Evolutionary conservation across 1,284 basidiomycete species (phyloP).

Genomic region (Xerocomus nothofagi): DNA sequence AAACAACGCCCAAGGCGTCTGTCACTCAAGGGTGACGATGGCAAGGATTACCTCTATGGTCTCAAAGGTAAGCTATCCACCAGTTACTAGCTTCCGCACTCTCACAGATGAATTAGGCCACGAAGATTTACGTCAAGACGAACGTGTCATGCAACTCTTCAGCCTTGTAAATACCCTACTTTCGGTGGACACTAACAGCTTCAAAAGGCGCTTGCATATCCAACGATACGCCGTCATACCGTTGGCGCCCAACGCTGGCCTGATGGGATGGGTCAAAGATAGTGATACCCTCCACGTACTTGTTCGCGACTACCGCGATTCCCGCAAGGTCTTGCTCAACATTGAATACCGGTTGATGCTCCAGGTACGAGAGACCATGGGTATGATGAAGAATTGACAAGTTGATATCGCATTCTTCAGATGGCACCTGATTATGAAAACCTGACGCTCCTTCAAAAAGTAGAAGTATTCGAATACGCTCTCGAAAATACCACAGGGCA

Average conservation of each 20-base stretch:
- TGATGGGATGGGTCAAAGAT: slow-evolving; percentile 95
- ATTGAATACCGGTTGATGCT: slow-evolving; percentile 99
- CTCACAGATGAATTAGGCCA: slow-evolving; percentile 59
- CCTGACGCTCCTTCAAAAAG: slow-evolving; percentile 93
- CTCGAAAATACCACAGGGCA: slow-evolving; percentile 98
- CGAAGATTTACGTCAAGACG: slow-evolving; percentile 98
- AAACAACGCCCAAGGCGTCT: slow-evolving; percentile 96
- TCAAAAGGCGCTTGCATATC: slow-evolving; percentile 95
- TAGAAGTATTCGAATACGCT: slow-evolving; percentile 99
- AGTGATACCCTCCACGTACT: slow-evolving; percentile 98
- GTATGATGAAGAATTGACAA: neutral
- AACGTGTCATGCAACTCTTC: slow-evolving; percentile 99
- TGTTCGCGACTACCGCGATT: slow-evolving; percentile 94
- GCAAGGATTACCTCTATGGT: slow-evolving; percentile 89
- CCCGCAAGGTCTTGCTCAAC: slow-evolving; percentile 94
- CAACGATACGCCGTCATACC: slow-evolving; percentile 95
- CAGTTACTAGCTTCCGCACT: neutral
- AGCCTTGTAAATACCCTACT: slow-evolving; percentile 96
- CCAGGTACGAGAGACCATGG: slow-evolving; percentile 54
- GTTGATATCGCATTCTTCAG: slow-evolving; percentile 42
- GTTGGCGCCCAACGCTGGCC: slow-evolving; percentile 93
- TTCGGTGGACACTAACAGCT: slow-evolving; percentile 90
- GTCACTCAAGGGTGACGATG: slow-evolving; percentile 89
- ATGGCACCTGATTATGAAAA: slow-evolving; percentile 99
- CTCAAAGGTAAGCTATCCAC: slow-evolving; percentile 70